Conservation (phyloP, 768 basidiomycete genomes). For the Fistulinella prunicolor region DNA sequence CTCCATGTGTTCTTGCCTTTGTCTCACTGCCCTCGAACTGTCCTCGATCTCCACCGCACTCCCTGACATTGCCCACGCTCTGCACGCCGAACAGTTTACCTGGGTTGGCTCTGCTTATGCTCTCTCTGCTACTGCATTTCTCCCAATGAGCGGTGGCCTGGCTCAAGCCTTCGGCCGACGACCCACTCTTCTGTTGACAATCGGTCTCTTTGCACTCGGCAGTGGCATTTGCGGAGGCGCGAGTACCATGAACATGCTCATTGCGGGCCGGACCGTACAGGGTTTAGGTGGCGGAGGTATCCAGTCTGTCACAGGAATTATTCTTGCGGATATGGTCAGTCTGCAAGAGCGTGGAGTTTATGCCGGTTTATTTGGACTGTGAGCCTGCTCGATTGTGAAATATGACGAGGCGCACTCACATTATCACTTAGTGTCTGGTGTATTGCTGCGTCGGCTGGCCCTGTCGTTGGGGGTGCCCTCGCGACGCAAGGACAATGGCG, state of each 20-base stretch:
- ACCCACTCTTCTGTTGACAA: slow-evolving; percentile 28
- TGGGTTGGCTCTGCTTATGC: slow-evolving; percentile 49
- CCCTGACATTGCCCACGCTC: slow-evolving; percentile 39
- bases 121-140: slow-evolving; percentile 37
- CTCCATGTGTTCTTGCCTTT: slow-evolving; percentile 27
- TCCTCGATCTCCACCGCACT: slow-evolving; percentile 39
- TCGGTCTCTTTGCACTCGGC: slow-evolving; percentile 41
- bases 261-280: slow-evolving; percentile 41
- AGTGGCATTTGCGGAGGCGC: slow-evolving; percentile 42
- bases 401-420: not conserved
- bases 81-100: slow-evolving; percentile 37
- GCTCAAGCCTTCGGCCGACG: slow-evolving; percentile 41
- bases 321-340: slow-evolving; percentile 46
- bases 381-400: not conserved
- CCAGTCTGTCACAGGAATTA: slow-evolving; percentile 37
- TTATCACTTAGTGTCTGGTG: slow-evolving; percentile 30
- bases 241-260: slow-evolving; percentile 40
- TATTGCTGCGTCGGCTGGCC: slow-evolving; percentile 34
- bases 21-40: slow-evolving; percentile 33
- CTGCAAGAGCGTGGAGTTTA: slow-evolving; percentile 43
- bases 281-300: slow-evolving; percentile 43
- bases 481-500: slow-evolving; percentile 35
- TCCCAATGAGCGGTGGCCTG: slow-evolving; percentile 40
- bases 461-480: slow-evolving; percentile 36
- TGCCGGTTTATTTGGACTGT: slow-evolving; percentile 38